Percentiles rank a stretch among this genome's conserved stretches.
Evolutionary conservation across 306 rosid species (phyloP).

Genomic region (Luffa acutangula): DNA sequence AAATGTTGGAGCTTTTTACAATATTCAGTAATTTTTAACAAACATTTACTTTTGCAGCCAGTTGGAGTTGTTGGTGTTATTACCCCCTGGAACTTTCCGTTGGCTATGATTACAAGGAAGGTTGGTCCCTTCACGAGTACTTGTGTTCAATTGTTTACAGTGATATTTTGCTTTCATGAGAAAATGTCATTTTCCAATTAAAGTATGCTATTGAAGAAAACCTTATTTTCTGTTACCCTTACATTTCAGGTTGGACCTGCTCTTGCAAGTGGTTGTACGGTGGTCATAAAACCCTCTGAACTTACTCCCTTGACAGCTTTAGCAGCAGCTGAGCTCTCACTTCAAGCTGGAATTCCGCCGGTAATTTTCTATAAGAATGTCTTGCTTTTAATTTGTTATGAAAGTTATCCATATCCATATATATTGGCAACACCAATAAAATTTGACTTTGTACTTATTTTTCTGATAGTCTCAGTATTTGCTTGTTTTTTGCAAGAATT

Average conservation of each 20-base stretch:
- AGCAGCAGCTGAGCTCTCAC: conserved; percentile 91
- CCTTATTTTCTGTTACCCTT: conserved; percentile 12
- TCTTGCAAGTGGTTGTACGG: conserved; percentile 97
- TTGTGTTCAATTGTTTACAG: background rate
- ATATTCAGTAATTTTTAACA: background rate
- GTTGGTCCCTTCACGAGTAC: conserved; percentile 25
- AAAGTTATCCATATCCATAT: background rate
- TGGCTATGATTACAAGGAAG: conserved; percentile 98
- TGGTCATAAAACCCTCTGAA: conserved; percentile 91
- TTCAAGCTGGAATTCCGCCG: conserved; percentile 94
- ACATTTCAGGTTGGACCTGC: conserved; percentile 89
- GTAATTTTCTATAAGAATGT: conserved; percentile 24
- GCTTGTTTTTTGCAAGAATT: background rate
- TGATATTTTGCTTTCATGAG: background rate
- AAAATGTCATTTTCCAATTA: background rate
- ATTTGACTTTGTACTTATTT: background rate
- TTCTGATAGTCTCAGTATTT: background rate
- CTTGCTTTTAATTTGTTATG: background rate
- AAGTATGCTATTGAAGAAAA: background rate
- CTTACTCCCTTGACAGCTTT: conserved; percentile 94
- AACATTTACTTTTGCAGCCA: conserved; percentile 51
- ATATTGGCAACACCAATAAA: background rate
- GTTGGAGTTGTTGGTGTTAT: conserved; percentile 96
- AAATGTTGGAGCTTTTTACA: background rate
- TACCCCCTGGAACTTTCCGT: conserved; percentile 95